A percentile compares a stretch with the other conserved stretches of the same genome.
Conservation (phyloP, 768 basidiomycete species). For the Tylopilus felleus region DNA sequence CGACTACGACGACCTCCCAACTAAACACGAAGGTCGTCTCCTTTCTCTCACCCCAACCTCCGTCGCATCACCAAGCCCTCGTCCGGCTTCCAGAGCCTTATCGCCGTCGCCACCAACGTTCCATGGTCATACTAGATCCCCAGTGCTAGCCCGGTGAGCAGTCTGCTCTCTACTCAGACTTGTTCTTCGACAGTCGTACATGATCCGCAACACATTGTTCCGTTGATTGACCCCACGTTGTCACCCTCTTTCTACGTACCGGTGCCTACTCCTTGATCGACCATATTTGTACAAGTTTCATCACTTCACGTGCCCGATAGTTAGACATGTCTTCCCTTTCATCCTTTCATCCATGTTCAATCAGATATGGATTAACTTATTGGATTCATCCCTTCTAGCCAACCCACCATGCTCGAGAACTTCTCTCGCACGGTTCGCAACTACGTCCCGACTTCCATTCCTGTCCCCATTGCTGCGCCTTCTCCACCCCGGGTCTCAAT, state of each 20-base stretch:
- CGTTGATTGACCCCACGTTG: conserved; percentile 10
- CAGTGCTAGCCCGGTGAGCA: conserved; percentile 31
- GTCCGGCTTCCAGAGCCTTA: conserved; percentile 8
- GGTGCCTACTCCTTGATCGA: conserved; percentile 1
- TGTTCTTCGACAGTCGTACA: background rate
- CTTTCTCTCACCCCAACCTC: conserved; percentile 15
- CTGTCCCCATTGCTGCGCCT: conserved; percentile 45
- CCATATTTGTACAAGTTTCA: conserved; percentile 13
- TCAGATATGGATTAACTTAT: conserved; percentile 1
- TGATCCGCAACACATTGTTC: conserved; percentile 1
- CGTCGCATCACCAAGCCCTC: conserved; percentile 12
- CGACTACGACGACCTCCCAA: conserved; percentile 21
- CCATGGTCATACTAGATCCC: conserved; percentile 30
- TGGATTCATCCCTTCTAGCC: conserved; percentile 33
- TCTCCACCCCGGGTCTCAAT: conserved; percentile 49
- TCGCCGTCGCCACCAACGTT: conserved; percentile 12
- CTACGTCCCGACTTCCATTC: conserved; percentile 52
- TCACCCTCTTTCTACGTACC: conserved; percentile 11
- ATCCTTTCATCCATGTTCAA: background rate
- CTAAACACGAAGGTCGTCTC: conserved; percentile 28
- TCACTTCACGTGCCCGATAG: conserved; percentile 15
- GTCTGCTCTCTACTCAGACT: background rate
- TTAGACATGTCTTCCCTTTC: background rate
- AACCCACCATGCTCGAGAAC: conserved; percentile 47
- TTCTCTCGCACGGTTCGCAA: conserved; percentile 52